These are phyloP conservation scores for Rhizopus stolonifer DNA, from an alignment of 371 early-diverging fungal genomes.

Conservation along the genomic window DNA sequence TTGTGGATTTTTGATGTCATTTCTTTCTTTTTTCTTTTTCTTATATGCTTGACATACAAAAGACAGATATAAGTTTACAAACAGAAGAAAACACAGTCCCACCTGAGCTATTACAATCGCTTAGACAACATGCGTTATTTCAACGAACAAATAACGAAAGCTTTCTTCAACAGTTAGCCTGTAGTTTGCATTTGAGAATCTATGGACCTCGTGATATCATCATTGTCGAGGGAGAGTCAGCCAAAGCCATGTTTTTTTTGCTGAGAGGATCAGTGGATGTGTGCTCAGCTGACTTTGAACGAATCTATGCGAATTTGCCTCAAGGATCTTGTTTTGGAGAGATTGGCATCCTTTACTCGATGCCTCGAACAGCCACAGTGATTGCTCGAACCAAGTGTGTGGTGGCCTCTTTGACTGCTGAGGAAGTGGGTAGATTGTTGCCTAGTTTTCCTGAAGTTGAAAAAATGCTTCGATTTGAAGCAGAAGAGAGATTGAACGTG, in stretches of 20 bases:
- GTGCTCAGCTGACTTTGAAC: constrained; percentile 73
- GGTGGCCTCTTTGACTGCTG: constrained; percentile 63
- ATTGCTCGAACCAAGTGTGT: constrained; percentile 69
- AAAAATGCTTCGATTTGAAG: constrained; percentile 53
- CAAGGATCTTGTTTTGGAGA: constrained; percentile 79
- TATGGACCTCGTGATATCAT: constrained; percentile 62
- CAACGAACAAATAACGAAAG: constrained; percentile 40
- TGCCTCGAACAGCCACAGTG: constrained; percentile 82
- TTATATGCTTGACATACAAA: constrained; percentile 20
- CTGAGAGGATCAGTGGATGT: constrained; percentile 81
- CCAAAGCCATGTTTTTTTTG: constrained; percentile 85
- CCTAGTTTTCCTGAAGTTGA: constrained; percentile 61
- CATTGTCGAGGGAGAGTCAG: constrained; percentile 71
- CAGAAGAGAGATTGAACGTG: constrained; percentile 56
- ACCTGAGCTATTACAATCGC: constrained; percentile 33
- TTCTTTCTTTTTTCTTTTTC: constrained; percentile 1
- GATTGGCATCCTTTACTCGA: constrained; percentile 80
- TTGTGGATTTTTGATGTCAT: neutral
- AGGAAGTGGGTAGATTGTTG: constrained; percentile 46
- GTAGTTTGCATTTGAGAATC: constrained; percentile 51
- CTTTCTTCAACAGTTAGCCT: constrained; percentile 38
- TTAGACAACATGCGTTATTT: constrained; percentile 47
- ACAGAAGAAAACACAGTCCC: constrained; percentile 23
- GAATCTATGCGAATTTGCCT: constrained; percentile 68
- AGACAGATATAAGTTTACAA: constrained; percentile 5